Conservation (phyloP, 306 rosid species). For the Fagus crenata region DNA sequence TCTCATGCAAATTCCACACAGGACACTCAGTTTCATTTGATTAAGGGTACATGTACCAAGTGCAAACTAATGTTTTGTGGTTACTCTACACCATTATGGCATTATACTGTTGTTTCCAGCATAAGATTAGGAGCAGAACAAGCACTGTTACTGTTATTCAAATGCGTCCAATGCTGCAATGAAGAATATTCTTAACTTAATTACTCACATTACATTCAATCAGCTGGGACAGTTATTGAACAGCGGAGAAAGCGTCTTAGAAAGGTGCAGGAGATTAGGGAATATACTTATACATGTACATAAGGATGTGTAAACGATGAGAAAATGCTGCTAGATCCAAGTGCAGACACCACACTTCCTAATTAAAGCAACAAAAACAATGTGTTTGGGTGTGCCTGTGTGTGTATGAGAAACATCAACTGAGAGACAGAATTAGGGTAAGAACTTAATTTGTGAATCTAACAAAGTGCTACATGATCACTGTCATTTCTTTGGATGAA, state of each 20-base stretch:
- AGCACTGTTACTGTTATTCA: not conserved
- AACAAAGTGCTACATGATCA: slow-evolving; percentile 18
- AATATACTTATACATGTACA: too few species aligned
- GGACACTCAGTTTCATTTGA: not conserved
- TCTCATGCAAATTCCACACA: not conserved
- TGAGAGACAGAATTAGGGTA: not conserved
- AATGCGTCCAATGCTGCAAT: not conserved
- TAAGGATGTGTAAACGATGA: too few species aligned
- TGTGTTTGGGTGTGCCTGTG: not conserved
- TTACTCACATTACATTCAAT: not conserved
- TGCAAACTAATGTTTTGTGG: too few species aligned
- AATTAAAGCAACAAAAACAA: not conserved
- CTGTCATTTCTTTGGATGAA: slow-evolving; percentile 9
- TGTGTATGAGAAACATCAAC: not conserved
- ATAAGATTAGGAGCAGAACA: not conserved
- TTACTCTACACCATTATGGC: too few species aligned
- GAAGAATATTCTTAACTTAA: not conserved
- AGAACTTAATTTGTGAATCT: not conserved
- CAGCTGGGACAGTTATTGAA: not conserved
- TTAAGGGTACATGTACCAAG: too few species aligned
- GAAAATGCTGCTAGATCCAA: not conserved
- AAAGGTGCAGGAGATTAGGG: too few species aligned
- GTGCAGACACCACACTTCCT: not conserved
- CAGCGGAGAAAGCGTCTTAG: not conserved
- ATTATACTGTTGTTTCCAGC: too few species aligned